Base-by-base conservation (phyloP, 495 filamentous ascomycete species). In the Hypoxylon intermedium region DNA sequence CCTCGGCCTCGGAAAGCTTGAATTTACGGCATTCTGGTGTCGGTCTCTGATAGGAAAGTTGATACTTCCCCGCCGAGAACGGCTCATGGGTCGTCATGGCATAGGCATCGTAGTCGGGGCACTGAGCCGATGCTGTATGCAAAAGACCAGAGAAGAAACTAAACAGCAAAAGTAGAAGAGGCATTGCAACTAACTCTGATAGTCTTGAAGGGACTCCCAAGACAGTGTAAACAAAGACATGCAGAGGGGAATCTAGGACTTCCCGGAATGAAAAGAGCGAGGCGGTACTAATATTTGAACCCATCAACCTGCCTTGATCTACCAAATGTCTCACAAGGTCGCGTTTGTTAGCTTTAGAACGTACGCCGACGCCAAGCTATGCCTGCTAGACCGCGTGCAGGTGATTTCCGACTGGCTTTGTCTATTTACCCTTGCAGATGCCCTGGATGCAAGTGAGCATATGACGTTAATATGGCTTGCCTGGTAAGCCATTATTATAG, bases 21-120 rank as follows among this genome's bases (percentile, higher is more conserved):
- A 85, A 87, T n/a, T 82, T 89, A 3, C 87, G 82, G 70, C 87
- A 90, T 55, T 68, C 65, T 20, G 75, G 64, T 0, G 68, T 58
- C 1, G 86, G 87, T 6, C 86, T 77, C 73, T 83, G 79, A 55
- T 77, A 87, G 1, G 84, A 80, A 31, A 88, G 72, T 6, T 67
- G 41, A 48, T 80, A 74, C 9, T 60, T 70, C 9, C 82, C 82
- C 3, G 53, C 45, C 2, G 78, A 81, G 24, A 76, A 68, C 0
- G 82, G 82, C 1, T 61, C 61, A 40, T 87, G 80, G 1, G 59
- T 68, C 43, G 71, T 42, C 13, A 68, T 65, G 3, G 84, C 70
- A 71, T 83, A 85, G 15, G 54, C 44, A 4, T 70, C 74, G 63
- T 85, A 87, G 68, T 85, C 78, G 0, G 83, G 83, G 57, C 84